phyloP scores from a whole-genome alignment of 495 filamentous ascomycete species.

The Tetracladium marchalianum region DNA sequence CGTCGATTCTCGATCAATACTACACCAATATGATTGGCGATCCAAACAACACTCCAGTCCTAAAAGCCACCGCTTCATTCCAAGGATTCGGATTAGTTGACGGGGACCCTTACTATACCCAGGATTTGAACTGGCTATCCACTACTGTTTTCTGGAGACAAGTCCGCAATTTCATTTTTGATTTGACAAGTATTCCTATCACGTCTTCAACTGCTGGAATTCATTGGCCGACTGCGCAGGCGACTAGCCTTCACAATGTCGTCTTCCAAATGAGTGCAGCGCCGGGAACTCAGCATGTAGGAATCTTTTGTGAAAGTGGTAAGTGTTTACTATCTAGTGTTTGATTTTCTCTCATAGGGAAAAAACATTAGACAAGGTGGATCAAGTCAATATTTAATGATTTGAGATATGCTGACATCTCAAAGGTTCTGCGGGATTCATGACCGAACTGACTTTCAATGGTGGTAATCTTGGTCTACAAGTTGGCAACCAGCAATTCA shows the following conservation, averaged over 20 bases:
- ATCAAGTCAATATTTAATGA: not conserved
- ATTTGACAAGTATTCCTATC: slow-evolving; percentile 51
- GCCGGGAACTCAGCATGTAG: slow-evolving; percentile 45
- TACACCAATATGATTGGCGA: slow-evolving; percentile 63
- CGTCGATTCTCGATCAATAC: slow-evolving; percentile 49
- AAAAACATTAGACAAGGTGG: slow-evolving; percentile 25
- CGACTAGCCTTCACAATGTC: slow-evolving; percentile 69
- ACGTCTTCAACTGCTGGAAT: slow-evolving; percentile 32
- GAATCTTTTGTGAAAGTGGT: slow-evolving; percentile 68
- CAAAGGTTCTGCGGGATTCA: slow-evolving; percentile 59
- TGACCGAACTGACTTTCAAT: slow-evolving; percentile 54
- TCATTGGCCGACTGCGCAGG: slow-evolving; percentile 73
- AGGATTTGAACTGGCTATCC: slow-evolving; percentile 37
- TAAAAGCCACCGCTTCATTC: slow-evolving; percentile 58
- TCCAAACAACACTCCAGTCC: slow-evolving; percentile 48
- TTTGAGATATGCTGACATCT: slow-evolving; percentile 1
- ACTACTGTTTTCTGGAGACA: slow-evolving; percentile 75
- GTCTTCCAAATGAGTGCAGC: slow-evolving; percentile 58
- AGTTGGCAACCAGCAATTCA: slow-evolving; percentile 75
- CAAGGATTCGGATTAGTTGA: slow-evolving; percentile 56
- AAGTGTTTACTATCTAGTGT: slow-evolving; percentile 22
- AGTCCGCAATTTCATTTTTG: slow-evolving; percentile 67
- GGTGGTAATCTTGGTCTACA: slow-evolving; percentile 58
- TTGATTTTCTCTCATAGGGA: not conserved
- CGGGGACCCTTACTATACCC: slow-evolving; percentile 54